Percentiles rank a stretch among this genome's conserved stretches.
Conservation (phyloP, 768 basidiomycete species). For the Leccinum truebloodii region DNA sequence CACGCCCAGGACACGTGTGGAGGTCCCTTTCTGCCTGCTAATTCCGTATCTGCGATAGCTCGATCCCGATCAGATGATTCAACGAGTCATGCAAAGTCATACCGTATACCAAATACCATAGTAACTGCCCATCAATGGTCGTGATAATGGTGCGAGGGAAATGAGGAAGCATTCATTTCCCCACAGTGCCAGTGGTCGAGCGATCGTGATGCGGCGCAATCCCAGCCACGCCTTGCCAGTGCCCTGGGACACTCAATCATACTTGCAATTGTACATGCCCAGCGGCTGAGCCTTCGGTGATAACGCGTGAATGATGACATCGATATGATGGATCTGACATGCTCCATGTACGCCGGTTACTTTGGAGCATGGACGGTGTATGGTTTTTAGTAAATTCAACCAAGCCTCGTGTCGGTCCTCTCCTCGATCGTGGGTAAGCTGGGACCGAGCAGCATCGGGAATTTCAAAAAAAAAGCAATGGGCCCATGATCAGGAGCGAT, state of each 20-base stretch:
- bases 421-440: conserved; percentile 15
- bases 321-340: neutral
- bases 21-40: neutral
- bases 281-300: conserved; percentile 16
- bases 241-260: conserved; percentile 17
- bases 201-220: conserved; percentile 12
- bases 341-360: neutral
- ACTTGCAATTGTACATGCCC: conserved; percentile 1
- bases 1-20: conserved; percentile 14
- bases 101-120: conserved; percentile 1
- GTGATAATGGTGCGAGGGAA: conserved; percentile 13
- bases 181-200: conserved; percentile 3
- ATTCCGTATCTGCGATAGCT: conserved; percentile 1
- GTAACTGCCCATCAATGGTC: conserved; percentile 1
- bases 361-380: neutral
- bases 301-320: conserved; percentile 11
- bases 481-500: no score
- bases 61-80: neutral
- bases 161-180: conserved; percentile 19
- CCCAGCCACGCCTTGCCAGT: neutral
- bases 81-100: neutral
- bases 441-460: neutral
- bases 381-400: conserved; percentile 1
- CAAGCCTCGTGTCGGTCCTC: conserved; percentile 19
- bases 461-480: neutral